Base-by-base conservation (phyloP, 768 basidiomycete species). In the Filobasidium wieringae region DNA sequence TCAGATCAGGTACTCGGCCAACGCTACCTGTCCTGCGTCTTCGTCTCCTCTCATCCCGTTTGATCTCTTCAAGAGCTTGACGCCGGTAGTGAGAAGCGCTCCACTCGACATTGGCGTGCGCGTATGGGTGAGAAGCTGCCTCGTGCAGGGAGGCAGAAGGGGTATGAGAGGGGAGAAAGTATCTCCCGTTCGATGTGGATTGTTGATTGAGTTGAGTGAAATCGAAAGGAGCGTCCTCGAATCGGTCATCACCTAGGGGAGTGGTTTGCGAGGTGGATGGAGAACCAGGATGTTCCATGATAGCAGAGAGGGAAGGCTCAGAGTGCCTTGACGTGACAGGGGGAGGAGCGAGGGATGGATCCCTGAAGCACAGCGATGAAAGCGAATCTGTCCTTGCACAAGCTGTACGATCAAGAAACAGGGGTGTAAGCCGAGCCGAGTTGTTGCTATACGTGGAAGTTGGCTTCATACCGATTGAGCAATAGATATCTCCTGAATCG, bases 301-400 rank as follows among this genome's bases (percentile, higher is more conserved):
- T 36, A 19, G 56, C 54, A 19, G 54, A 47, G 26, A 60, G 34
- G 27, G 59, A 60, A 0, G 51, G 47, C 12, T 41, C 54, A n/a
- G 59, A 60, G 7, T 53, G 51, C n/a, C 50, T 33, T 7, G 22
- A 36, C 29, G 30, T 45, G 27, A 52, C 27, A 19, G 26, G 27
- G 17, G 50, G 19, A 22, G 36, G 22, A 4, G 31, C 6, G 31
- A 53, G 55, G 17, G 61, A 49, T 29, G 51, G 54, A 31, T 69
- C 60, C 53, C 67, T 68, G 56, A 67, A 72, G 58, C 71, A 72
- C 45, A 72, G 51, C 12, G 71, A 71, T 1, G 69, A 67, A 58
- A 72, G 66, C 11, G 71, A 67, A 49, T 72, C 71, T 24, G 61
- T 58, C 40, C 68, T 61, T 14, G 71, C 71, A 41, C 71, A 72